Percentiles rank a stretch among this genome's conserved stretches.
Conservation (phyloP, 1,284 basidiomycete species). For the Ganoderma boninense region DNA sequence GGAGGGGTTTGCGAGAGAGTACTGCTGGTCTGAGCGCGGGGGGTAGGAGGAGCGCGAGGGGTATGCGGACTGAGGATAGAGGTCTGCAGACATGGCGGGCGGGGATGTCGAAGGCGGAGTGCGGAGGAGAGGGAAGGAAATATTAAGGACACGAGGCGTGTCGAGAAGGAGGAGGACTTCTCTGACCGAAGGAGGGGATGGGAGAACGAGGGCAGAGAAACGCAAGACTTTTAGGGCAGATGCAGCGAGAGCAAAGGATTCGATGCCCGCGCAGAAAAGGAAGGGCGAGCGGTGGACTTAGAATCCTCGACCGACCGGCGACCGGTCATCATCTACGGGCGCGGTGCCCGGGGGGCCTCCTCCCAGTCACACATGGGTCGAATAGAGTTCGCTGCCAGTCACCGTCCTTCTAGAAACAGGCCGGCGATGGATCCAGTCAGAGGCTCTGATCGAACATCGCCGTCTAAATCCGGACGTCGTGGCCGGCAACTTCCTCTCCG, state of each 20-base stretch:
- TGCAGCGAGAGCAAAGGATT: constrained; percentile 28
- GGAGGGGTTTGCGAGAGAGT: constrained; percentile 42
- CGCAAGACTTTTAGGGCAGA: constrained; percentile 35
- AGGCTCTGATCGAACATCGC: constrained; percentile 37
- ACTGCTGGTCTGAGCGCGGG: constrained; percentile 34
- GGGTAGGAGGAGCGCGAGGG: constrained; percentile 47
- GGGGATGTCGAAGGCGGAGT: constrained; percentile 46
- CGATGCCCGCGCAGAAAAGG: constrained; percentile 30
- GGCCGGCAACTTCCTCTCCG: constrained; percentile 34
- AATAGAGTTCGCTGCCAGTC: constrained; percentile 34
- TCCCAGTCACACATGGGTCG: constrained; percentile 29
- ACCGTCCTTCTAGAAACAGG: constrained; percentile 27
- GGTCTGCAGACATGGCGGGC: constrained; percentile 60
- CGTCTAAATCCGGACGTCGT: constrained; percentile 30
- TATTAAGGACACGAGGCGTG: constrained; percentile 43
- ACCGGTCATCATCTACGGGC: constrained; percentile 29
- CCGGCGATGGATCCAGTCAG: constrained; percentile 34
- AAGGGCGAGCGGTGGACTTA: constrained; percentile 34
- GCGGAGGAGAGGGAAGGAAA: constrained; percentile 36
- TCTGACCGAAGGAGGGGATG: constrained; percentile 47
- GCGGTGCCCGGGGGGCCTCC: constrained; percentile 24
- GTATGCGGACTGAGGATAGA: constrained; percentile 70
- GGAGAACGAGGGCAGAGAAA: constrained; percentile 28
- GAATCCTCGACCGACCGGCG: constrained; percentile 33
- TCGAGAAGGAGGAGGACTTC: constrained; percentile 40